phyloP scores from a whole-genome alignment of 2,329 filamentous ascomycete genomes.

The Byssoonygena ceratinophila region DNA sequence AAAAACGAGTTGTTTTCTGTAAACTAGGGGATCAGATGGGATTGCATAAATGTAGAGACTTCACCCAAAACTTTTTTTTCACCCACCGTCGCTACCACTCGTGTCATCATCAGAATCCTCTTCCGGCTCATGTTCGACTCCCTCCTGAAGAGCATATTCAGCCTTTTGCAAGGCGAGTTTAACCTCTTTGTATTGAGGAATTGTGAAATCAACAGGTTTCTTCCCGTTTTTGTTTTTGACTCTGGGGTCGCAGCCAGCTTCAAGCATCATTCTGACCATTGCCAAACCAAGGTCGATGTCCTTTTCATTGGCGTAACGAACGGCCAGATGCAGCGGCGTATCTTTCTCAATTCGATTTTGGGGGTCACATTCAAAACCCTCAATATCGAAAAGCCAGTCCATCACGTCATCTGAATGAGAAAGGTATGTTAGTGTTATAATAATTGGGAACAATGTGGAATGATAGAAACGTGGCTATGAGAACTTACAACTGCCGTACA shows the following conservation, averaged over 20 bases:
- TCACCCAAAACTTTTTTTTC: conserved; percentile 12
- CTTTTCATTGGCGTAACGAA: conserved; percentile 39
- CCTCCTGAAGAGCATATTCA: conserved; percentile 40
- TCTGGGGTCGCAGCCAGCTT: conserved; percentile 40
- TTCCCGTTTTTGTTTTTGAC: conserved; percentile 40
- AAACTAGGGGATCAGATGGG: conserved; percentile 12
- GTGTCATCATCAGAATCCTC: conserved; percentile 24
- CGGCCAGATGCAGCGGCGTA: conserved; percentile 38
- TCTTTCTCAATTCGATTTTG: conserved; percentile 38
- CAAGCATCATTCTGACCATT: conserved; percentile 42
- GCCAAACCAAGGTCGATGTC: conserved; percentile 34
- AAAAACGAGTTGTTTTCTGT: conserved; percentile 12
- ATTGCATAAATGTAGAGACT: conserved; percentile 1
- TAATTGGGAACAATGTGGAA: no score
- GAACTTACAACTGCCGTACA: conserved; percentile 67
- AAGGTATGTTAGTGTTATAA: no score
- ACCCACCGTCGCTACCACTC: conserved; percentile 33
- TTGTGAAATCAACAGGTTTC: conserved; percentile 38
- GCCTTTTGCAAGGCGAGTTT: conserved; percentile 35
- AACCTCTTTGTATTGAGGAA: conserved; percentile 33
- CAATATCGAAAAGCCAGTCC: conserved; percentile 39
- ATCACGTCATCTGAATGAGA: conserved; percentile 35
- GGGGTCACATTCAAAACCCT: conserved; percentile 41
- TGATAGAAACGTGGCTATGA: not conserved
- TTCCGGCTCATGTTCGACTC: conserved; percentile 29